Percentiles rank a stretch among this genome's conserved stretches.
These are phyloP conservation scores for Cephaloascus fragrans DNA, from an alignment of 805 yeast species.

Conservation along the genomic window DNA sequence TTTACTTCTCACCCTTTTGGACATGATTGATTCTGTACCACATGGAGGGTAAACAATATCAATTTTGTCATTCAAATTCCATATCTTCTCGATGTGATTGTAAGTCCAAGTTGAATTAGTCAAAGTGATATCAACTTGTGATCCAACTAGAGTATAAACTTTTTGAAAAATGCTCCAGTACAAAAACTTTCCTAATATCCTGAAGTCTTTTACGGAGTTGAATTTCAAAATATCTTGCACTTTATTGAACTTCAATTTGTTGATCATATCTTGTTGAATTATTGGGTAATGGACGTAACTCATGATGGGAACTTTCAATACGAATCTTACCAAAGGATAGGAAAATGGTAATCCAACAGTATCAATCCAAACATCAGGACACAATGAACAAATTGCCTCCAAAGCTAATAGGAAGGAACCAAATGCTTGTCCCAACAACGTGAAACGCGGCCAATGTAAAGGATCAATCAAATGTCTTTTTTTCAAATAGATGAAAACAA, in stretches of 20 bases:
- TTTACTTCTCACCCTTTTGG: slow-evolving; percentile 7
- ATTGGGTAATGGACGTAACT: slow-evolving; percentile 95
- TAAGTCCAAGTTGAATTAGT: slow-evolving; percentile 91
- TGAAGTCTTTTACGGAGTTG: slow-evolving; percentile 16
- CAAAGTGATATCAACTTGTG: slow-evolving; percentile 52
- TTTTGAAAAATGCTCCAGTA: slow-evolving; percentile 70
- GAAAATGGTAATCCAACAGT: slow-evolving; percentile 91
- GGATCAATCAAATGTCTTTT: slow-evolving; percentile 58
- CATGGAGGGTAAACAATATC: slow-evolving; percentile 82
- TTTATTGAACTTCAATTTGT: slow-evolving; percentile 32
- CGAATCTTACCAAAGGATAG: slow-evolving; percentile 52
- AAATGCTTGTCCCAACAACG: slow-evolving; percentile 78
- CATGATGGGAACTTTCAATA: slow-evolving; percentile 63
- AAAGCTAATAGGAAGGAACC: slow-evolving; percentile 64
- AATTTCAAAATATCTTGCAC: slow-evolving; percentile 11
- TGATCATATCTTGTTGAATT: slow-evolving; percentile 80
- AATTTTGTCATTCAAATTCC: slow-evolving; percentile 39
- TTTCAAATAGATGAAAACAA: slow-evolving; percentile 53
- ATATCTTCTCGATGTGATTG: slow-evolving; percentile 57
- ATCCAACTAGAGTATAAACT: slow-evolving; percentile 57
- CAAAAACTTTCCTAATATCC: slow-evolving; percentile 25
- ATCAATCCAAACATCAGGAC: slow-evolving; percentile 90
- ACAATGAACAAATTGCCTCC: slow-evolving; percentile 57
- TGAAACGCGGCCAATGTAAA: slow-evolving; percentile 64
- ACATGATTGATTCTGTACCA: slow-evolving; percentile 46